phyloP scores from a whole-genome alignment of 192 early-diverging fungal species.

The Kickxella alabastrina region DNA sequence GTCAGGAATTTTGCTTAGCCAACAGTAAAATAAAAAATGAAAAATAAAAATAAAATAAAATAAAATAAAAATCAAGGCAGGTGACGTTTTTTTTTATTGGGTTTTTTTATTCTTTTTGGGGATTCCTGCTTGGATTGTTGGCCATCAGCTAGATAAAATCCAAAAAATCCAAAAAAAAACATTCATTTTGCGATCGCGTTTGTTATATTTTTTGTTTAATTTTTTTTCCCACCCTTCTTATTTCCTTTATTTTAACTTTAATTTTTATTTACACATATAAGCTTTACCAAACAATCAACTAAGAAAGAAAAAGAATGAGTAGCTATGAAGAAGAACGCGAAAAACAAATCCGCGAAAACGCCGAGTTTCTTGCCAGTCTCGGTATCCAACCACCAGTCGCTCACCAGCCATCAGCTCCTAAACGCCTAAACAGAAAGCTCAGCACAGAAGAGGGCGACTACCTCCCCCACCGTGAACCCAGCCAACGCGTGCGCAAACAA shows the following conservation, averaged over 20 bases:
- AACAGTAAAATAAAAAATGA: too few species aligned
- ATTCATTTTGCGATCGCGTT: too few species aligned
- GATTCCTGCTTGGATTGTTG: too few species aligned
- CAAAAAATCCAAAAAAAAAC: too few species aligned
- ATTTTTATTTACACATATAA: not conserved
- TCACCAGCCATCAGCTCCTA: not conserved
- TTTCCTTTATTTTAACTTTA: too few species aligned
- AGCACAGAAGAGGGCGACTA: conserved; percentile 13
- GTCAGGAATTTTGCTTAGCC: not conserved
- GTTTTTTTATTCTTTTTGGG: not conserved
- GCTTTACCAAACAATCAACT: conserved; percentile 1
- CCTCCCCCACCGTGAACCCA: conserved; percentile 12
- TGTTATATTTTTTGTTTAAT: too few species aligned
- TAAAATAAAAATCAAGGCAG: not conserved
- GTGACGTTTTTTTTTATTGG: not conserved
- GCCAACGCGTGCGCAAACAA: conserved; percentile 11
- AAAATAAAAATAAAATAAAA: not conserved
- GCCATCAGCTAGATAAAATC: too few species aligned
- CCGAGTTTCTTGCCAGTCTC: conserved; percentile 26
- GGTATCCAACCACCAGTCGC: conserved; percentile 8
- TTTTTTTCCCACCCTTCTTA: too few species aligned
- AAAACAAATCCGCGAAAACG: conserved; percentile 38
- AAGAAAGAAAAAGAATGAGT: conserved; percentile 3
- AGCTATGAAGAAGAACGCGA: conserved; percentile 34
- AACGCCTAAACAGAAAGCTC: not conserved